Evolutionary conservation across 228 moss, liverwort and hornwort species (phyloP), one percentile per base, ranked within the genome.

Genomic region (Sphagnum magellanicum): DNA sequence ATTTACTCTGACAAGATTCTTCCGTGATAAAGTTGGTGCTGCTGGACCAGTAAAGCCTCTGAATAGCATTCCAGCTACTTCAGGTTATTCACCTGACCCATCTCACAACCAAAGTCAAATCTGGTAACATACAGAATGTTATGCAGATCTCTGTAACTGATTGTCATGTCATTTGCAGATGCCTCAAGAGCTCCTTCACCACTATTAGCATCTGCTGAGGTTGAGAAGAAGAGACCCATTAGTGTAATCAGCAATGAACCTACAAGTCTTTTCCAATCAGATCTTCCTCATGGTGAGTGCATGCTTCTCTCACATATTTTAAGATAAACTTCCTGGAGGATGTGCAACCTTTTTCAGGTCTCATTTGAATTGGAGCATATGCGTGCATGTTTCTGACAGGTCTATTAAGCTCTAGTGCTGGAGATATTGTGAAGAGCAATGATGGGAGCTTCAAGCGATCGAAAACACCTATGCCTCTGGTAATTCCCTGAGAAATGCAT

Each of bases 1-100:
- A 53, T 93, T 91, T 69, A 85, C 79, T 72, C 73, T 98, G 61
- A 98, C 98, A 12, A 75, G 93, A 8, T 98, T 98, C 68, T 98
- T 98, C 53, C 83, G 86, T 78, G 93, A 93, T 68, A 88, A 79
- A 75, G 81, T 76, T 67, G 76, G 64, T 77, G 73, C 49, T 32
- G 13, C 63, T 67, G 87, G 74, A 72, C 62, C 62, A 58, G 60
- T 73, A 9, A 83, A 78, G 72, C 80, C 87, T 60, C 65, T 76
- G 65, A 55, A 15, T 50, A 72, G 78, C 67, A 58, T 60, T 78
- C 63, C 50, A 63, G 13, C 70, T 61, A 49, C 74, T 70, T 16
- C 64, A 78, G 87, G 87, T 87, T 65, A 63, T 69, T 66, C 67
- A 50, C 4, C 48, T 32, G 32, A 32, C 32, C 3, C 32, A 32